Evolutionary conservation across 805 yeast species (phyloP).

Genomic region (Jamesozyma piceae): DNA sequence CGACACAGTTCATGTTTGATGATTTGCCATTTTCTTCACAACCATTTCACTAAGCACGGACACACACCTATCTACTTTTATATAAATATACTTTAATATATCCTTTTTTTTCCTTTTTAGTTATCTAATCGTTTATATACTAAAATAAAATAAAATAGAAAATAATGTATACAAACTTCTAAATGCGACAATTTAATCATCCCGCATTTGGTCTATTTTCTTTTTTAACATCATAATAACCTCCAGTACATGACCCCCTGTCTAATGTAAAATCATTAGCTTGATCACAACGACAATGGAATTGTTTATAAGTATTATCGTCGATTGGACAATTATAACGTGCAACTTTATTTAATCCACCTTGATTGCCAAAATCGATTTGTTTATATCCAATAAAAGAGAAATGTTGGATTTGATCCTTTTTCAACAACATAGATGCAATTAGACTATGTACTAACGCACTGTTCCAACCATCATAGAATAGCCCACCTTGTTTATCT

Average conservation of each 20-base stretch:
- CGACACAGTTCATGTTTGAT: neutral
- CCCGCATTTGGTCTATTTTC: too few relatives aligned
- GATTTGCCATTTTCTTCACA: neutral
- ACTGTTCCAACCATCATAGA: conserved; percentile 82
- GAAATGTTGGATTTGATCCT: conserved; percentile 55
- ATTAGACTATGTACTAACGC: conserved; percentile 77
- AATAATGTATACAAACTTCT: too few relatives aligned
- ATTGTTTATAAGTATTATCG: conserved; percentile 41
- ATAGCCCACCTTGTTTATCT: conserved; percentile 67
- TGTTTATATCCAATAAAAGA: conserved; percentile 56
- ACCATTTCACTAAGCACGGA: too few relatives aligned
- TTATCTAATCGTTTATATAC: too few relatives aligned
- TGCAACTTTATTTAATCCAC: neutral
- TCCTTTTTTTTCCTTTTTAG: too few relatives aligned
- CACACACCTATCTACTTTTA: too few relatives aligned
- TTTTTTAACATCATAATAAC: conserved; percentile 41
- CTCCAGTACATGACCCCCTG: conserved; percentile 54
- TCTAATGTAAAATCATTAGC: conserved; percentile 59
- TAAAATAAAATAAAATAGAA: too few relatives aligned
- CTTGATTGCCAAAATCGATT: conserved; percentile 1
- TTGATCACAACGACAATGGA: conserved; percentile 66
- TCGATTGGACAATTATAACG: conserved; percentile 62
- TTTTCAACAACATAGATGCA: conserved; percentile 56
- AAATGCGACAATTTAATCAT: too few relatives aligned
- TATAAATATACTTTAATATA: too few relatives aligned